Evolutionary conservation across 371 early-diverging fungal genomes (phyloP).

Genomic region (Chytridiales sp.): DNA sequence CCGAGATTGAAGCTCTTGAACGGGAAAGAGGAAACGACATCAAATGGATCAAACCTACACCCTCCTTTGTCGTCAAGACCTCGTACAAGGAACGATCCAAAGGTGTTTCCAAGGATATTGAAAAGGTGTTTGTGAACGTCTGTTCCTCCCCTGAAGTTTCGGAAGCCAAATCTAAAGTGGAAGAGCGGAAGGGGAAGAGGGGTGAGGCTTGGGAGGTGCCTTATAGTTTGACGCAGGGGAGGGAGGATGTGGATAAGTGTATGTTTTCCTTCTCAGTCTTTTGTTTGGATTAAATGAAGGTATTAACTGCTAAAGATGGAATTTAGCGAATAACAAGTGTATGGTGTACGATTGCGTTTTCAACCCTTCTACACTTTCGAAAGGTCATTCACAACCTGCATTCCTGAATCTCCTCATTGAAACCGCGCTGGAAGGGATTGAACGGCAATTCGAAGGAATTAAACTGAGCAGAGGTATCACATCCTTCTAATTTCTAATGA

Average conservation of each 20-base stretch:
- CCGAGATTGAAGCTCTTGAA: constrained; percentile 49
- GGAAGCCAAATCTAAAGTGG: constrained; percentile 17
- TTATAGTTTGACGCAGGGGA: constrained; percentile 43
- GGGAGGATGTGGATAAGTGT: constrained; percentile 48
- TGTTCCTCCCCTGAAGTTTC: constrained; percentile 44
- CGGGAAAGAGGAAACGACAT: constrained; percentile 50
- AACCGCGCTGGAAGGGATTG: constrained; percentile 51
- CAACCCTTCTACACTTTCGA: constrained; percentile 43
- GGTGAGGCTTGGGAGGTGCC: constrained; percentile 51
- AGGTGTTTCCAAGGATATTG: constrained; percentile 18
- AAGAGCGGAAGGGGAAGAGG: constrained; percentile 15
- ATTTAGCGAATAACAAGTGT: constrained; percentile 37
- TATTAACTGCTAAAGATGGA: not conserved
- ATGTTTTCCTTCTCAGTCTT: not conserved
- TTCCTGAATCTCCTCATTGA: constrained; percentile 37
- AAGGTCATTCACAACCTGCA: constrained; percentile 17
- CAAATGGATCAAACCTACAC: constrained; percentile 49
- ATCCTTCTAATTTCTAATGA: not conserved
- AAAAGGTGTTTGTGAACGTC: constrained; percentile 53
- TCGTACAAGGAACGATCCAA: constrained; percentile 11
- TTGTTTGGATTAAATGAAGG: not conserved
- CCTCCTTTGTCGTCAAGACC: constrained; percentile 46
- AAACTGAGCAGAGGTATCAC: constrained; percentile 41
- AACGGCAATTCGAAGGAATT: constrained; percentile 40
- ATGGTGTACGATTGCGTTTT: constrained; percentile 53